Evolutionary conservation across 495 filamentous ascomycete species (phyloP).

Genomic region (Hyphodiscus hymeniophilus): DNA sequence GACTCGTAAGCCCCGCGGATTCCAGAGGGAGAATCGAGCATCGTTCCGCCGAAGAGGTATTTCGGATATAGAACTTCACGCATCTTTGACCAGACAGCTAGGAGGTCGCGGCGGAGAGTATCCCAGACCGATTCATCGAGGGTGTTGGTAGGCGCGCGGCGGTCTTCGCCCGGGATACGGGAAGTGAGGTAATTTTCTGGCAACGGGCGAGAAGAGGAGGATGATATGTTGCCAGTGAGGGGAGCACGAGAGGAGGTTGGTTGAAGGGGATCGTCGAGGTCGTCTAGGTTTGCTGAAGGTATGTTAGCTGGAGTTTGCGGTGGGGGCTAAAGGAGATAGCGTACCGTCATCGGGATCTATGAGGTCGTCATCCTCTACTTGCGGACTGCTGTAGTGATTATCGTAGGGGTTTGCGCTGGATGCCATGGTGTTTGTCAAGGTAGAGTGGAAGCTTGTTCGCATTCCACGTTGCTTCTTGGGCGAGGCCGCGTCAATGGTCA

Average conservation of each 20-base stretch:
- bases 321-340: conserved; percentile 9
- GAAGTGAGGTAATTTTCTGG: conserved; percentile 70
- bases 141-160: conserved; percentile 83
- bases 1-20: conserved; percentile 45
- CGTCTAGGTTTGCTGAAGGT: conserved; percentile 64
- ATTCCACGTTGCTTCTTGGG: conserved; percentile 1
- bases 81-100: conserved; percentile 96
- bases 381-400: conserved; percentile 54
- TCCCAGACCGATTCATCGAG: conserved; percentile 98
- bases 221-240: conserved; percentile 71
- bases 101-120: conserved; percentile 80
- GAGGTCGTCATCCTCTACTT: conserved; percentile 74
- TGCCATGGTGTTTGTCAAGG: conserved; percentile 15
- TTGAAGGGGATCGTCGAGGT: conserved; percentile 83
- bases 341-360: conserved; percentile 96
- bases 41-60: conserved; percentile 78
- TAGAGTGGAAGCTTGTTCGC: not conserved
- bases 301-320: conserved; percentile 7
- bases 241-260: conserved; percentile 59
- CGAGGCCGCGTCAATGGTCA: not conserved
- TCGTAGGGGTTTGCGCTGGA: conserved; percentile 37
- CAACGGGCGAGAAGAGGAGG: conserved; percentile 41
- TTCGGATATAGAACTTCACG: conserved; percentile 95
- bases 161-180: conserved; percentile 86
- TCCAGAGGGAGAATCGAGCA: conserved; percentile 50